Conservation (phyloP, 2,329 filamentous ascomycete genomes). For the Endoconidiophora laricicola region DNA sequence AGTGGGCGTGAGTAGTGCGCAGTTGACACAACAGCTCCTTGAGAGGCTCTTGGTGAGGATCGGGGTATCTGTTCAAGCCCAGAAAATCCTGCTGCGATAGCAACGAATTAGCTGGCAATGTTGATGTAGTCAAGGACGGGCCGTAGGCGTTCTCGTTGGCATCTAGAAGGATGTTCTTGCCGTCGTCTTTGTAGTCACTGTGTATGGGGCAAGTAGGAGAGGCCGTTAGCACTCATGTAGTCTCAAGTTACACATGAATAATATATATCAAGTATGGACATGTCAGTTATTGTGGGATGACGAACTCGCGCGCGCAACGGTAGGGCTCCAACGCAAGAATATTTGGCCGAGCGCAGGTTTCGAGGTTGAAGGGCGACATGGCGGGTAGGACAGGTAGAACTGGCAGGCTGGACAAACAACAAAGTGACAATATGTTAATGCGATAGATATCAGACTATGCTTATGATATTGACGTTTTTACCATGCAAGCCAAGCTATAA, state of each 20-base stretch:
- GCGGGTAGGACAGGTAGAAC: conserved; percentile 8
- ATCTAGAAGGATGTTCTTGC: conserved; percentile 86
- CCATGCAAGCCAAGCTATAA: not conserved
- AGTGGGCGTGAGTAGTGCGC: conserved; percentile 68
- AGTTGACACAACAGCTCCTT: conserved; percentile 77
- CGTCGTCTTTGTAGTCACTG: conserved; percentile 97
- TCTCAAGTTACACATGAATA: not conserved
- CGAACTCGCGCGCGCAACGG: conserved; percentile 67
- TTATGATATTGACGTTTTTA: not conserved
- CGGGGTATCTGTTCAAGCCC: conserved; percentile 83
- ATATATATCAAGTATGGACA: no score
- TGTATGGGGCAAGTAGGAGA: conserved; percentile 15
- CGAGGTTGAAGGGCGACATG: conserved; percentile 53
- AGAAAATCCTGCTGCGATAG: conserved; percentile 47
- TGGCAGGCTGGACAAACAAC: not conserved
- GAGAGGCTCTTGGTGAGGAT: conserved; percentile 78
- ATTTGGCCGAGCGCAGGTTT: conserved; percentile 60
- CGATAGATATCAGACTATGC: not conserved
- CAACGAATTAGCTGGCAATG: conserved; percentile 23
- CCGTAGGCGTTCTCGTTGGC: conserved; percentile 97
- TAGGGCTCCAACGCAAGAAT: conserved; percentile 64
- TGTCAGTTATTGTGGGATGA: conserved; percentile 13
- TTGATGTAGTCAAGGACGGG: conserved; percentile 48
- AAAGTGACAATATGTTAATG: not conserved
- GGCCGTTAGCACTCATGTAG: not conserved